Evolutionary conservation across 75 land plant genomes (phyloP), one percentile per base, ranked within the genome.

Genomic region (Adiantum capillusveneris): DNA sequence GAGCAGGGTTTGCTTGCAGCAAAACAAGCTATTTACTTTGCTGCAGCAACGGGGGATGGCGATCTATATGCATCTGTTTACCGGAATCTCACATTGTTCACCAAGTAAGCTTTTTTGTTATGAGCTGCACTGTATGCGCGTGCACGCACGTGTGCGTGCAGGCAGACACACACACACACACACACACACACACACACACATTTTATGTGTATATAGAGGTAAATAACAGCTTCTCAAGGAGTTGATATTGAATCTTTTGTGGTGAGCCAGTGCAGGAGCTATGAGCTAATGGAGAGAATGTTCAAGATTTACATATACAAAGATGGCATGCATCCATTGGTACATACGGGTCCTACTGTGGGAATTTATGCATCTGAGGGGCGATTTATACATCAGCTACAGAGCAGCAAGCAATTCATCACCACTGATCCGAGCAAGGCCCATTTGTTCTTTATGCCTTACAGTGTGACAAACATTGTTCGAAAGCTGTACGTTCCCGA

Each of bases 351-450:
- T 11, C 69, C 41, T 43, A 37, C 80, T 71, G 52, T 26, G 7
- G 89, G 89, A 25, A 85, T 85, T 43, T 88, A 88, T 68, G 86
- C 94, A 57, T 84, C 94, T 11, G 93, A 88, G 68, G 94, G 94
- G 48, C 83, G 90, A 73, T 88, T 88, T 57, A 82, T 88, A 76
- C 76, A 74, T 60, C 57, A 74, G 42, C 66, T 88, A 72, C 72
- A 80, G 56, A 66, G 46, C 57, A 74, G 60, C 53, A 82, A 58
- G 52, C 69, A 77, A 1, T 88, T 79, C 50, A 69, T 68, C 1
- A 77, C 79, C 21, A 60, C 31, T 14, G 81, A 85, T 46, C 86
- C 85, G 44, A 59, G 57, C 29, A 74, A 71, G 74, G 94, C 94
- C 27, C 79, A 75, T 58, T 66, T 85, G 53, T 88, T 82, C 64